phyloP scores from a whole-genome alignment of 2,329 filamentous ascomycete genomes.

The Paraphaeosphaeria sporulosa region DNA sequence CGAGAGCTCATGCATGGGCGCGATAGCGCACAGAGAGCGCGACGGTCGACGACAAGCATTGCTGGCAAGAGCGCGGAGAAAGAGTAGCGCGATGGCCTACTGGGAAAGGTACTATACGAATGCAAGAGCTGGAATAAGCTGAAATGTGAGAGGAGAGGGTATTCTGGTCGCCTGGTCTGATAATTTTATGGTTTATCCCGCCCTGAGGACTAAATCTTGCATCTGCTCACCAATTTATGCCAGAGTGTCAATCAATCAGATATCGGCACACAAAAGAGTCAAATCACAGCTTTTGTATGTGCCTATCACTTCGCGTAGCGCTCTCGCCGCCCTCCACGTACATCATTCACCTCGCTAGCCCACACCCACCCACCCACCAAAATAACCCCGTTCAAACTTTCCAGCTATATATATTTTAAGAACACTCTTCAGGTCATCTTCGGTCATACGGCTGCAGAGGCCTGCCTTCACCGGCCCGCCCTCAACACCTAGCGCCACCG shows the following conservation, averaged over 20 bases:
- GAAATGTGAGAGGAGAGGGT: too few relatives aligned
- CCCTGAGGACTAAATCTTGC: neutral
- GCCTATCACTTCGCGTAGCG: neutral
- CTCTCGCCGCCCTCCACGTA: neutral
- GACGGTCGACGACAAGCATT: neutral
- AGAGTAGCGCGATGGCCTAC: neutral
- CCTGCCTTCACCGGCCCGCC: neutral
- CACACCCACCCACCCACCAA: neutral
- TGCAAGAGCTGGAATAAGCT: neutral
- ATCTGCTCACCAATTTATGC: neutral
- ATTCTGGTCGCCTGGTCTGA: too few relatives aligned
- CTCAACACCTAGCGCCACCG: neutral
- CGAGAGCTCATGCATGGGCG: neutral
- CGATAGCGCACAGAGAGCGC: neutral
- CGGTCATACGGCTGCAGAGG: slow-evolving; percentile 7
- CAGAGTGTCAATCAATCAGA: neutral
- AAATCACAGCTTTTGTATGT: neutral
- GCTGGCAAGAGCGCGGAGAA: neutral
- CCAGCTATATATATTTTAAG: slow-evolving; percentile 2
- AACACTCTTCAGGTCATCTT: neutral
- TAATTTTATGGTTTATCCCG: neutral
- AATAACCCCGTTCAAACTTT: neutral
- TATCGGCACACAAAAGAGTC: neutral
- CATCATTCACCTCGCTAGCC: neutral
- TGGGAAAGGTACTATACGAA: neutral